Evolutionary conservation across 106 monocot genomes (phyloP), one percentile per base, ranked within the genome.

Genomic region (Ottelia alismoides): DNA sequence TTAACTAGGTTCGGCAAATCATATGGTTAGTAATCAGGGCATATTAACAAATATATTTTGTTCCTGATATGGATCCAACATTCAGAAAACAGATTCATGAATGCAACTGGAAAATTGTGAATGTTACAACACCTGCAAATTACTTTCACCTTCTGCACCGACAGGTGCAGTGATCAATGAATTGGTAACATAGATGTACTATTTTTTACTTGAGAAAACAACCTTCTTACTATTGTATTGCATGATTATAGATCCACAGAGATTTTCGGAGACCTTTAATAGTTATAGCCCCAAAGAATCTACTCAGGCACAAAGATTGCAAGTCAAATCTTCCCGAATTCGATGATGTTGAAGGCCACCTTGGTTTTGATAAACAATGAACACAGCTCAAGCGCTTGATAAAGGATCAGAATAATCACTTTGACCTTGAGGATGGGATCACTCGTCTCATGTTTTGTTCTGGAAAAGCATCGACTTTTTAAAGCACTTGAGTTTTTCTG

Each of bases 31-130:
- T n/a, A n/a, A n/a, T n/a, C n/a, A n/a, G n/a, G n/a, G n/a, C n/a
- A n/a, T n/a, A n/a, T n/a, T n/a, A n/a, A n/a, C n/a, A n/a, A n/a
- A n/a, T n/a, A n/a, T n/a, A n/a, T n/a, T n/a, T n/a, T n/a, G n/a
- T n/a, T n/a, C 84, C 24, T n/a, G n/a, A n/a, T n/a, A n/a, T n/a
- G n/a, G n/a, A n/a, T n/a, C n/a, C n/a, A n/a, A n/a, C n/a, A n/a
- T 70, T 81, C 29, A 22, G 84, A 18, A 91, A 73, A 53, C 90
- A 91, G 65, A 91, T 91, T 35, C 90, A 91, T 54, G 77, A 84
- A 31, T 85, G 84, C 63, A 91, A 91, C 68, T 91, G 90, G 90
- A 84, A 91, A 75, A 71, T 91, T 44, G 90, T 81, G 31, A 91
- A 91, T 68, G 78, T 81, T 22, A 91, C 90, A 30, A 91, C 90